These are phyloP conservation scores for Fusarium bulbicola DNA, from an alignment of 2,329 filamentous ascomycete genomes.

Conservation along the genomic window DNA sequence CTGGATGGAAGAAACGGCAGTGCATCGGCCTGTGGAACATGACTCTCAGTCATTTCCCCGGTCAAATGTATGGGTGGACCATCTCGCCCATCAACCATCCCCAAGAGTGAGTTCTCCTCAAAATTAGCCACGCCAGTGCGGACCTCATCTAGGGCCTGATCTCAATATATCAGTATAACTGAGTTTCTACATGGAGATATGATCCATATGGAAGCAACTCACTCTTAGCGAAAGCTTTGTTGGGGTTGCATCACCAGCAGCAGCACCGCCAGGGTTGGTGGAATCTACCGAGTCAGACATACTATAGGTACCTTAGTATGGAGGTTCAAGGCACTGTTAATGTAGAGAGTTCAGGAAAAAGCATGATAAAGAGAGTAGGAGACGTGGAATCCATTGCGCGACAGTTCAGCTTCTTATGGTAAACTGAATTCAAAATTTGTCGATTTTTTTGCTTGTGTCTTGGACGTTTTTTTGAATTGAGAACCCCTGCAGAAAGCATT, in stretches of 20 bases:
- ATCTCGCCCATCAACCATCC: background rate
- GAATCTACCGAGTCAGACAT: background rate
- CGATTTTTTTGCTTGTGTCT: background rate
- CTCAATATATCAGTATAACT: background rate
- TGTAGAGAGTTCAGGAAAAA: fast-evolving
- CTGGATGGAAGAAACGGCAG: fast-evolving
- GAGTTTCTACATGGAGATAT: fast-evolving
- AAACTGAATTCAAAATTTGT: background rate
- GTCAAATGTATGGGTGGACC: fast-evolving
- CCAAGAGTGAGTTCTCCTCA: background rate
- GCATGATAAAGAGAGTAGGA: fast-evolving
- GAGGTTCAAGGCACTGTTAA: fast-evolving
- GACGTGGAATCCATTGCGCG: no score
- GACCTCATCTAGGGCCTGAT: fast-evolving
- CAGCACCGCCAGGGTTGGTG: fast-evolving
- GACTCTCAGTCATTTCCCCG: fast-evolving
- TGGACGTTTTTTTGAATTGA: background rate
- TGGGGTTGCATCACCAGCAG: no score
- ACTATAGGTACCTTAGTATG: fast-evolving
- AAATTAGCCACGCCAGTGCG: fast-evolving
- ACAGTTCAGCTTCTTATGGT: background rate
- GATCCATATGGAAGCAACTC: fast-evolving
- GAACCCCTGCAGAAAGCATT: background rate
- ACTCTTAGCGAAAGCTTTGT: background rate
- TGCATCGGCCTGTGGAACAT: fast-evolving